Evolutionary conservation across 768 basidiomycete genomes (phyloP).

Genomic region (Cystobasidium onofrii): DNA sequence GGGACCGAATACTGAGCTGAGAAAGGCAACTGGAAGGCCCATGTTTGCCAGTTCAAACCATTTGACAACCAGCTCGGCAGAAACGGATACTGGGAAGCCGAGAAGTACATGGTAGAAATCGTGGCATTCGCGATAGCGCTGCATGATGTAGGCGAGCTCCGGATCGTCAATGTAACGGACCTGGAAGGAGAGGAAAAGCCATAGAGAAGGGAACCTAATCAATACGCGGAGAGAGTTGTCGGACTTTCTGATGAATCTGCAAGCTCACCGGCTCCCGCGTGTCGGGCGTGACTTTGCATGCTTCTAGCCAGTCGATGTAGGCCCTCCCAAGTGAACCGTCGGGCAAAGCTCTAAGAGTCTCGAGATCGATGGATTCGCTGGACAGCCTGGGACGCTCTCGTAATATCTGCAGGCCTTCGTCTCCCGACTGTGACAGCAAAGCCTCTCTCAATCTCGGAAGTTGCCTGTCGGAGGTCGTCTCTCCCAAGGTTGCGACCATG

Average conservation of each 20-base stretch:
- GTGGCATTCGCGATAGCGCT: conserved; percentile 94
- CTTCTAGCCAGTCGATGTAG: conserved; percentile 81
- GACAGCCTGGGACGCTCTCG: conserved; percentile 75
- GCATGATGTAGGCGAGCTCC: conserved; percentile 94
- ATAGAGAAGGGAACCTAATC: too few species aligned
- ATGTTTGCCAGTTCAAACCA: conserved; percentile 89
- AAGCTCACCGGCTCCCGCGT: conserved; percentile 72
- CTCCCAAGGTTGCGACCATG: conserved; percentile 88
- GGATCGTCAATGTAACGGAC: conserved; percentile 91
- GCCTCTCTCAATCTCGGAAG: conserved; percentile 50
- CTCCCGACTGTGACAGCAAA: conserved; percentile 52
- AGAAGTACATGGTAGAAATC: conserved; percentile 93
- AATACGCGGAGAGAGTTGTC: neutral
- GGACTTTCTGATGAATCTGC: neutral
- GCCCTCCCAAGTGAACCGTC: conserved; percentile 76
- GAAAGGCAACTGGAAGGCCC: conserved; percentile 73
- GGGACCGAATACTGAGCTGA: conserved; percentile 72
- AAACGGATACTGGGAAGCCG: conserved; percentile 77
- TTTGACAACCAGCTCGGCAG: conserved; percentile 87
- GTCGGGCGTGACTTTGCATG: conserved; percentile 83
- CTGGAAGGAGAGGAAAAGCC: conserved; percentile 48
- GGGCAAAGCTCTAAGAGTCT: conserved; percentile 57
- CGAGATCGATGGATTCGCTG: conserved; percentile 64
- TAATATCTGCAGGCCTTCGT: conserved; percentile 69
- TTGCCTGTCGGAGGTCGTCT: conserved; percentile 75